A percentile compares a stretch with the other conserved stretches of the same genome.
Conservation (phyloP, 352 stramenopile genomes). For the Pythium oligandrum region DNA sequence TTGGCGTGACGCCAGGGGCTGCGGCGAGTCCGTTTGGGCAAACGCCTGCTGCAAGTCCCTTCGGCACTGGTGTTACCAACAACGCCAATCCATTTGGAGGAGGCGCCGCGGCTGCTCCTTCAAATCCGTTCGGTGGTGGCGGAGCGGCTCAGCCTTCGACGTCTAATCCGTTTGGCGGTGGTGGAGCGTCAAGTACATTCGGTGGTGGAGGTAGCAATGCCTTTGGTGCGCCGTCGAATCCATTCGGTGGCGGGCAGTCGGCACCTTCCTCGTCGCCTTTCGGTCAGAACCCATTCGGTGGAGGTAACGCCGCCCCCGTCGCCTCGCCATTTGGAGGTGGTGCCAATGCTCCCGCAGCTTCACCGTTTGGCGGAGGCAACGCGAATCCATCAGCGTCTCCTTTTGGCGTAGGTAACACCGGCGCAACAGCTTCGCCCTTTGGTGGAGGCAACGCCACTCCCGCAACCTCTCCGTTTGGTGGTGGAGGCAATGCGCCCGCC, state of each 20-base stretch:
- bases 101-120: not conserved
- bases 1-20: constrained; percentile 16
- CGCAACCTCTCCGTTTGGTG: constrained; percentile 11
- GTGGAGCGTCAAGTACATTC: constrained; percentile 4
- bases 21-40: constrained; percentile 4
- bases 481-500: not conserved
- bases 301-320: not conserved
- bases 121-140: constrained; percentile 13
- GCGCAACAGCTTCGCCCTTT: not conserved
- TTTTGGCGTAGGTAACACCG: constrained; percentile 1
- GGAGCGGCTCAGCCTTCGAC: constrained; percentile 5
- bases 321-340: constrained; percentile 3
- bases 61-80: constrained; percentile 10
- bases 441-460: not conserved
- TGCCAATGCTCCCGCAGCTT: not conserved
- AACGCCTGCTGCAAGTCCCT: constrained; percentile 16
- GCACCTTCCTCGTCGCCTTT: constrained; percentile 3
- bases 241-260: constrained; percentile 4
- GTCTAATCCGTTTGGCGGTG: constrained; percentile 30
- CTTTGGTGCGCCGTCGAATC: constrained; percentile 1
- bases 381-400: not conserved
- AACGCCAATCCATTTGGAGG: constrained; percentile 6
- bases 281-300: not conserved
- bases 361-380: not conserved
- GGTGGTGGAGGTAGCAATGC: constrained; percentile 3